phyloP scores from a whole-genome alignment of 2,329 filamentous ascomycete genomes.

The Pseudodiploospora longispora region DNA sequence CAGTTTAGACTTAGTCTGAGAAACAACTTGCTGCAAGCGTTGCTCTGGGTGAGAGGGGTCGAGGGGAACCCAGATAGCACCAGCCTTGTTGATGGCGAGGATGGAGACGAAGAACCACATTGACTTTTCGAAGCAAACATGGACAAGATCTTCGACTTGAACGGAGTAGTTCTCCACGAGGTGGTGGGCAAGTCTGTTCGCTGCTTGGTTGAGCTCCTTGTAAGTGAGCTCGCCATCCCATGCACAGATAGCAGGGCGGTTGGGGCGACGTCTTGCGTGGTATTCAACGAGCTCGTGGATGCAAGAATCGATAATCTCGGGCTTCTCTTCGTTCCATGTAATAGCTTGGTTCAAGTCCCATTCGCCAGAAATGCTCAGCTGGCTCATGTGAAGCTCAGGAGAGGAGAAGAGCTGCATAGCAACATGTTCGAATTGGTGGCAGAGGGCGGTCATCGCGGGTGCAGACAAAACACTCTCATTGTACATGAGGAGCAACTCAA shows the following conservation, averaged over 20 bases:
- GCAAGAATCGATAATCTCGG: not conserved
- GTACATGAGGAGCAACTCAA: not conserved
- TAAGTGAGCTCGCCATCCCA: conserved; percentile 6
- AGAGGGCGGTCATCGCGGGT: not conserved
- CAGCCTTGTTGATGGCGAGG: conserved; percentile 8
- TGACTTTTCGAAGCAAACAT: conserved; percentile 8
- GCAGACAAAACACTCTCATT: not conserved
- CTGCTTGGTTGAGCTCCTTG: not conserved
- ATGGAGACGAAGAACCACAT: conserved; percentile 7
- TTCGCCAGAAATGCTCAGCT: not conserved
- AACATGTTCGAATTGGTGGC: not conserved
- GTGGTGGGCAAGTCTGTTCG: not conserved
- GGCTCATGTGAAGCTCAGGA: no score
- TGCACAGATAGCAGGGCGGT: not conserved
- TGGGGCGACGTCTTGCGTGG: not conserved
- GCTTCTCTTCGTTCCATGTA: not conserved
- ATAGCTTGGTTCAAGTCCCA: not conserved
- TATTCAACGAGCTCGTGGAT: not conserved
- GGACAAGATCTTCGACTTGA: conserved; percentile 1
- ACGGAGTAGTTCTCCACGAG: not conserved
- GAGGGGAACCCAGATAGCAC: conserved; percentile 6
- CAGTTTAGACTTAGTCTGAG: not conserved
- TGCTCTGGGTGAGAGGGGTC: conserved; percentile 1
- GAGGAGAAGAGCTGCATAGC: not conserved
- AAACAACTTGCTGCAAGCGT: not conserved